Evolutionary conservation across 257 asterid genomes (phyloP).

Genomic region (Catharanthus roseus): DNA sequence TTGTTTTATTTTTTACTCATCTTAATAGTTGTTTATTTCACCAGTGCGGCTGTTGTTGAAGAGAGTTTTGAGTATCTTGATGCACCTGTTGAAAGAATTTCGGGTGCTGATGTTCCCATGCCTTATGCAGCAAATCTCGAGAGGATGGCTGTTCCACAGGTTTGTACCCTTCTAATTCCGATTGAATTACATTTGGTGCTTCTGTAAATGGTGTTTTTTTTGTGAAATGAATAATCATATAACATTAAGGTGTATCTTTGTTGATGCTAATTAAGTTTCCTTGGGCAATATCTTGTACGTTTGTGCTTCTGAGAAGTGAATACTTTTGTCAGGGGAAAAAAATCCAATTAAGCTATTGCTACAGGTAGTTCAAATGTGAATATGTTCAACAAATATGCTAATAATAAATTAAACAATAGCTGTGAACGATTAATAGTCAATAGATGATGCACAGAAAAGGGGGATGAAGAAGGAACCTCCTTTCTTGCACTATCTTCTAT

Average conservation of each 20-base stretch:
- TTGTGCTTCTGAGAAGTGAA: no score
- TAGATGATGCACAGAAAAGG: no score
- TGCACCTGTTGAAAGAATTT: conserved; percentile 61
- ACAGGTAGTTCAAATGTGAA: no score
- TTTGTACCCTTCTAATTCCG: conserved; percentile 9
- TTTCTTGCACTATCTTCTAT: background rate
- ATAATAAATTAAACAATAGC: no score
- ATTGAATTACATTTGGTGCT: background rate
- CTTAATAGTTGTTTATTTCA: conserved; percentile 11
- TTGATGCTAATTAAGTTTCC: no score
- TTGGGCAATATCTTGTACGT: no score
- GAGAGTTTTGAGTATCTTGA: conserved; percentile 65
- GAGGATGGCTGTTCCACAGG: conserved; percentile 68
- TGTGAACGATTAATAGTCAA: no score
- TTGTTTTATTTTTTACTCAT: background rate
- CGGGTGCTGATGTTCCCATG: conserved; percentile 71
- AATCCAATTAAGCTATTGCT: no score
- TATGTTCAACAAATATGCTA: no score
- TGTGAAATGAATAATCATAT: background rate
- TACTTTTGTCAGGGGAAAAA: no score
- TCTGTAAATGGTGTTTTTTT: no score
- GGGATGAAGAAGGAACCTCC: no score
- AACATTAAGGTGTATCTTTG: background rate
- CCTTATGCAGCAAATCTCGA: conserved; percentile 69
- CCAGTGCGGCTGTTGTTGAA: conserved; percentile 54